Percentiles rank a stretch among this genome's conserved stretches.
Evolutionary conservation across 495 filamentous ascomycete genomes (phyloP).

Genomic region (Neurospora discreta): DNA sequence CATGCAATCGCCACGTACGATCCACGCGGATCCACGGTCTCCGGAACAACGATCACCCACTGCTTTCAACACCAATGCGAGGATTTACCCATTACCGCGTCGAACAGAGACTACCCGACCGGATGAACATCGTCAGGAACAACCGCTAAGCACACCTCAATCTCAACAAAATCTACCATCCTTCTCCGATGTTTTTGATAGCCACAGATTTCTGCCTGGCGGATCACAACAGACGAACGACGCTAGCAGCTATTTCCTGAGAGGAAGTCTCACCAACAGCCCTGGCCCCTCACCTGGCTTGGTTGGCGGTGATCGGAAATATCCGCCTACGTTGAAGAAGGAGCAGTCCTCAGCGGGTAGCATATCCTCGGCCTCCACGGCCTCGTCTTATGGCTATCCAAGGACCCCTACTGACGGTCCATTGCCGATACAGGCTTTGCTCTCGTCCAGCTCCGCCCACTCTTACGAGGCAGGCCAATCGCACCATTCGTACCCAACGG

Average conservation of each 20-base stretch:
- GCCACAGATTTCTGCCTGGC: slow-evolving; percentile 6
- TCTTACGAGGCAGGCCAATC: slow-evolving; percentile 9
- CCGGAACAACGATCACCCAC: slow-evolving; percentile 16
- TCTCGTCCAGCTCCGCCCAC: slow-evolving; percentile 26
- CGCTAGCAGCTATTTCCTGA: slow-evolving; percentile 10
- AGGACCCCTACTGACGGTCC: slow-evolving; percentile 33
- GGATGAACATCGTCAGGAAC: slow-evolving; percentile 14
- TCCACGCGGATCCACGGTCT: slow-evolving; percentile 8
- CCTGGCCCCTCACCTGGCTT: slow-evolving; percentile 8
- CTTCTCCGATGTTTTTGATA: slow-evolving; percentile 24
- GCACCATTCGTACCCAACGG: slow-evolving; percentile 1
- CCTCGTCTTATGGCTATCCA: slow-evolving; percentile 17
- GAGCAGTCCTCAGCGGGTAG: slow-evolving; percentile 28
- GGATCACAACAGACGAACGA: slow-evolving; percentile 8
- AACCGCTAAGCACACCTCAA: slow-evolving; percentile 3
- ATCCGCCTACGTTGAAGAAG: slow-evolving; percentile 23
- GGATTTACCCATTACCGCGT: slow-evolving; percentile 3
- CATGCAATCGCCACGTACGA: slow-evolving; percentile 20
- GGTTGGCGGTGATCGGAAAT: slow-evolving; percentile 4
- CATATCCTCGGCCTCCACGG: slow-evolving; percentile 20
- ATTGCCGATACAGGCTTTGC: slow-evolving; percentile 35
- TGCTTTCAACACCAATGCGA: slow-evolving; percentile 8
- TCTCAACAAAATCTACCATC: slow-evolving; percentile 18
- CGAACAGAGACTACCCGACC: slow-evolving; percentile 7
- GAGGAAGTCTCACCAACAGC: slow-evolving; percentile 5